Base-by-base conservation (phyloP, 345 rosid genomes). In the Odontarrhena argentea region DNA sequence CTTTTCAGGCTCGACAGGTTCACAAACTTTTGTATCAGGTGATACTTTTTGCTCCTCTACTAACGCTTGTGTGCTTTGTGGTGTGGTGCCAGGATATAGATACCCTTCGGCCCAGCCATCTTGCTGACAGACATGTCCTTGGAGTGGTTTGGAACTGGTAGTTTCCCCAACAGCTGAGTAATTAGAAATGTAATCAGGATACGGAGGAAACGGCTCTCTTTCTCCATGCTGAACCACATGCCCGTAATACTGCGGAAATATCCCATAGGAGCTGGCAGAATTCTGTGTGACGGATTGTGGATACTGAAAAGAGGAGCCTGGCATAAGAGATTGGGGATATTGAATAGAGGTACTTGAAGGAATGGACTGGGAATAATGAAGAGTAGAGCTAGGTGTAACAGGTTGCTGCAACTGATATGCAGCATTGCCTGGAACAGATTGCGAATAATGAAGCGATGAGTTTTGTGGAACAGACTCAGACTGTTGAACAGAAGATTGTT, bases 241-340 rank as follows among this genome's bases (percentile, higher is more conserved):
- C 9, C 75, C 78, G 64, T 76, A 76, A 77, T 68, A 76, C 43
- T 73, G 87, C 5, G 85, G 80, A 71, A 73, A 65, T 30, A 66
- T 69, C 74, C 88, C 92, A 49, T 60, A 68, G 30, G 83, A 74
- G 78, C 13, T 54, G 49, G 83, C 75, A 58, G 87, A 75, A 65
- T 70, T 65, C 22, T 74, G 78, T 32, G 70, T 59, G 71, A 79
- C 63, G 5, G 78, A 71, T 55, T 65, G 83, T 44, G 83, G 76
- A 74, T 91, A 60, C 51, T 68, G 79, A 65, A 66, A 53, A 66
- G 82, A 68, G 35, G 84, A 76, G 37, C 36, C 55, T 38, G 77
- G 68, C 25, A 22, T 25, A 28, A 66, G 9, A 37, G 77, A 36
- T 36, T 60, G 73, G 24, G 73, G 58, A 54, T 67, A 60, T 69